A percentile compares a stretch with the other conserved stretches of the same genome.
Evolutionary conservation across 345 rosid genomes (phyloP).

Genomic region (Tarenaya hassleriana): DNA sequence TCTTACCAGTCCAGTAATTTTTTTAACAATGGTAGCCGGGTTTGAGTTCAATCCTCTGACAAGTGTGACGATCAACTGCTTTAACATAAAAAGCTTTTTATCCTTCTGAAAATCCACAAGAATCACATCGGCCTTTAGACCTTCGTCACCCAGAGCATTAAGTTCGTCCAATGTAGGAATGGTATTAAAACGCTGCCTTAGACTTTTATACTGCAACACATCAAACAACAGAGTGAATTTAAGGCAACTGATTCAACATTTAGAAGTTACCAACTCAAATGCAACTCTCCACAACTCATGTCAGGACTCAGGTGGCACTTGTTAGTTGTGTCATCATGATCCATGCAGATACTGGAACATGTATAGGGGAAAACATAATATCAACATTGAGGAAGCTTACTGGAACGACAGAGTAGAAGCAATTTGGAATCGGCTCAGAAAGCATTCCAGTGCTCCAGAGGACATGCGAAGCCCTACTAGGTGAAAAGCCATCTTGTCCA

Average conservation of each 20-base stretch:
- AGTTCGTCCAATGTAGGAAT: slow-evolving; percentile 88
- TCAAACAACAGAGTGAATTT: neutral
- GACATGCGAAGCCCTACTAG: slow-evolving; percentile 71
- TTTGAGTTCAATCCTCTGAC: slow-evolving; percentile 85
- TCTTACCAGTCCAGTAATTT: slow-evolving; percentile 92
- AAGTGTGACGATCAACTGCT: slow-evolving; percentile 64
- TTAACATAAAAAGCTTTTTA: slow-evolving; percentile 80
- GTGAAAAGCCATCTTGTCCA: slow-evolving; percentile 56
- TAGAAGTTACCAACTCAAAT: neutral
- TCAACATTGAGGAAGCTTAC: slow-evolving; percentile 34
- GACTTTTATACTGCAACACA: slow-evolving; percentile 63
- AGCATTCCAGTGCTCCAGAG: slow-evolving; percentile 91
- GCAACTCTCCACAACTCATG: no score
- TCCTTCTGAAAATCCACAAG: slow-evolving; percentile 82
- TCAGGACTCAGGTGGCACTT: slow-evolving; percentile 4
- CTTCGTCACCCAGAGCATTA: slow-evolving; percentile 69
- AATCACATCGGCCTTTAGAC: slow-evolving; percentile 68
- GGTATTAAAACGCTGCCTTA: slow-evolving; percentile 58
- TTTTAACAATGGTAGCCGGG: slow-evolving; percentile 81
- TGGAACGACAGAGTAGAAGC: slow-evolving; percentile 78
- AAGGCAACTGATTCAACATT: neutral
- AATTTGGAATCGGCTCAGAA: slow-evolving; percentile 76
- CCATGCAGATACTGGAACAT: slow-evolving; percentile 9
- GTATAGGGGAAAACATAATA: neutral
- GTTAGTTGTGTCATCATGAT: neutral